These are phyloP conservation scores for Phanerochaete carnosa DNA, from an alignment of 768 basidiomycete genomes.

Conservation along the genomic window DNA sequence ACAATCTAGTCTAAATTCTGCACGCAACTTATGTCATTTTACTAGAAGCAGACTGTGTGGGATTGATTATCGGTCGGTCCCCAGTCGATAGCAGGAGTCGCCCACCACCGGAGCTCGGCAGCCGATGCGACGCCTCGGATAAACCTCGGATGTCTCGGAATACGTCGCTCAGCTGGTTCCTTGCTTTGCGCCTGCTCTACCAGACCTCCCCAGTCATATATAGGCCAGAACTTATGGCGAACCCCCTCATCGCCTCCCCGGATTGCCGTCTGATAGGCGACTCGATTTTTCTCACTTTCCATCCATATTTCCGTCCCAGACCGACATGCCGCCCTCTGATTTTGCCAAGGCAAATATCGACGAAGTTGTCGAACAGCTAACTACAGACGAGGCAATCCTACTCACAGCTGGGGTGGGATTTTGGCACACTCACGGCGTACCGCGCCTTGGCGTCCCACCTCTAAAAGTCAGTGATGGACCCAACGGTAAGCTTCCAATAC, in stretches of 20 bases:
- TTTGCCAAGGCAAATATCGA: slow-evolving; percentile 63
- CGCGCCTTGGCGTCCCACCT: slow-evolving; percentile 66
- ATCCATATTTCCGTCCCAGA: not conserved
- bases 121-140: slow-evolving; percentile 2
- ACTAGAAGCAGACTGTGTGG: too few species aligned
- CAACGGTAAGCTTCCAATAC: slow-evolving; percentile 46
- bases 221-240: not conserved
- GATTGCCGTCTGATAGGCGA: not conserved
- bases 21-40: too few species aligned
- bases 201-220: not conserved
- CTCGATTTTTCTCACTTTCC: not conserved
- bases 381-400: slow-evolving; percentile 70
- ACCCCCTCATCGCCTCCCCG: not conserved
- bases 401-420: slow-evolving; percentile 74
- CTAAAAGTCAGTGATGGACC: slow-evolving; percentile 82
- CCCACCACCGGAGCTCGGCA: not conserved
- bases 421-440: slow-evolving; percentile 69
- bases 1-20: too few species aligned
- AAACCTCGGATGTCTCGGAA: slow-evolving; percentile 8
- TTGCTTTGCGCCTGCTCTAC: not conserved
- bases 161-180: not conserved
- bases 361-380: slow-evolving; percentile 60
- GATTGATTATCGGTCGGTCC: too few species aligned
- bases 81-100: not conserved
- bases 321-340: slow-evolving; percentile 60